Evolutionary conservation across 495 filamentous ascomycete species (phyloP), one percentile per base, ranked within the genome.

Genomic region (Clohesyomyces aquaticus): DNA sequence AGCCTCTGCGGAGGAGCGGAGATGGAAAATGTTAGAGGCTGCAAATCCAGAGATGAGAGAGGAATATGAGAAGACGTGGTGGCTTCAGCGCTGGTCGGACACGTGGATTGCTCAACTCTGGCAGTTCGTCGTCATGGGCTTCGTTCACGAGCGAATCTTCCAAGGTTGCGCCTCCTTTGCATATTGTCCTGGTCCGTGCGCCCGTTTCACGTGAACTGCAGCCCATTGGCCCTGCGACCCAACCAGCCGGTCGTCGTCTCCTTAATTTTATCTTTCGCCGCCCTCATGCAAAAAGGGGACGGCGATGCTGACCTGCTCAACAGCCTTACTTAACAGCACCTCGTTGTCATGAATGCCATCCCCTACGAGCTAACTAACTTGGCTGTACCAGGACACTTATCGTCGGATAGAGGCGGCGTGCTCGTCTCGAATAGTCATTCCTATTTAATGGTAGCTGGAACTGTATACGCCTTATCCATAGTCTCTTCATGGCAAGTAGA

Each of bases 211-310:
- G 49, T 52, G 49, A 29, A 52, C 14, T 6, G 8, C 3, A 12
- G 18, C 25, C 23, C 49, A 8, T 18, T 43, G 26, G 57, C 45
- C 57, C 28, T 14, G 18, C 35, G 16, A 11, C 57, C 45, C 41
- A 19, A 51, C 50, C 55, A 23, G 23, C 2, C 28, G n/a, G 14
- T 22, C 46, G 4, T 25, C 10, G 16, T 50, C 28, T 50, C 57
- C 42, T 41, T 35, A 43, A 54, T 43, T 55, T 45, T 26, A 16
- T 29, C 18, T 26, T 23, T 49, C 49, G n/a, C 4, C 47, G 22
- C 47, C n/a, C 25, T 25, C 25, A 41, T 28, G 35, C 60, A 63
- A 55, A 63, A 63, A 63, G 60, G 60, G 42, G 60, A 38, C 22
- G 14, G 16, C 45, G 8, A n/a, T 19, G 12, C n/a, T n/a, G n/a